Conservation (phyloP, 106 monocot species). For the Acorus calamus region DNA sequence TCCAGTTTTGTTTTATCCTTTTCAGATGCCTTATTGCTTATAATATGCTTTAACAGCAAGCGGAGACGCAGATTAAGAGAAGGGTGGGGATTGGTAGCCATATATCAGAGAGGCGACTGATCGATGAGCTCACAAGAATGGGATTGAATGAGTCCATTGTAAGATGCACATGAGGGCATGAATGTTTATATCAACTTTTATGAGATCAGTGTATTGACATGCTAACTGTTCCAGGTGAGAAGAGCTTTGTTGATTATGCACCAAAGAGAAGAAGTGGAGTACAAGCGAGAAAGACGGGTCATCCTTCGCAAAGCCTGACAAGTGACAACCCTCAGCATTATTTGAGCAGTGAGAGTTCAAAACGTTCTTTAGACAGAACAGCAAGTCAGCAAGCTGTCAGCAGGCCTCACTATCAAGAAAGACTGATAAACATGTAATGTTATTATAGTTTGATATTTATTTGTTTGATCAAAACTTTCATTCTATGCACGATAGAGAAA, state of each 20-base stretch:
- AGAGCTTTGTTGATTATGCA: slow-evolving; percentile 95
- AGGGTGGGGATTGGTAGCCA: slow-evolving; percentile 97
- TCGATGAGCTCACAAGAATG: slow-evolving; percentile 86
- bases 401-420: too few species aligned
- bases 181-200: too few species aligned
- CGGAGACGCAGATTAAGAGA: slow-evolving; percentile 82
- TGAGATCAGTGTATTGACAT: too few species aligned
- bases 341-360: too few species aligned
- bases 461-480: too few species aligned
- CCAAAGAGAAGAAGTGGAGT: slow-evolving; percentile 91
- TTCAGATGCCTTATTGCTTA: neutral
- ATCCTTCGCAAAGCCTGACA: slow-evolving; percentile 83
- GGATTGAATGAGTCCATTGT: slow-evolving; percentile 96
- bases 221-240: slow-evolving; percentile 43
- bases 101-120: slow-evolving; percentile 77
- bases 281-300: slow-evolving; percentile 81
- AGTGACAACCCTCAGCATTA: too few species aligned
- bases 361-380: too few species aligned
- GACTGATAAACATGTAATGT: too few species aligned
- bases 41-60: slow-evolving; percentile 52
- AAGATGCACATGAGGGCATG: slow-evolving; percentile 11
- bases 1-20: too few species aligned
- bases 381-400: too few species aligned
- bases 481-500: too few species aligned
- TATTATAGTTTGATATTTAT: too few species aligned